These are phyloP conservation scores for Aureobasidium sp. DNA, from an alignment of 2,329 filamentous ascomycete species.

Conservation along the genomic window DNA sequence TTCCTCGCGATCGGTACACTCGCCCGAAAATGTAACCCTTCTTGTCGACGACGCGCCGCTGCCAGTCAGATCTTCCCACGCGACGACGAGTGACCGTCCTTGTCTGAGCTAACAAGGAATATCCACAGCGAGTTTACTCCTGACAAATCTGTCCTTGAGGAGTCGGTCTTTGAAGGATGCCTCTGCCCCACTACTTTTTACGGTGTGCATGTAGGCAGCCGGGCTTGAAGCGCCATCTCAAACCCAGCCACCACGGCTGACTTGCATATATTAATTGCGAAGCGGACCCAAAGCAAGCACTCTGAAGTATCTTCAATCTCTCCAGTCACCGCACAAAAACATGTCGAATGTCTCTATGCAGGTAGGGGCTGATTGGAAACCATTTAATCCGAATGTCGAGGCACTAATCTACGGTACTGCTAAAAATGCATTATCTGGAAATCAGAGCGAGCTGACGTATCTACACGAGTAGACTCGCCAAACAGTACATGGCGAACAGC, in stretches of 20 bases:
- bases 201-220: background rate
- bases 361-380: background rate
- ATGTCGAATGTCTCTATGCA: background rate
- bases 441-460: too few relatives aligned
- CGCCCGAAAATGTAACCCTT: too few relatives aligned
- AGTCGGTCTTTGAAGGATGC: background rate
- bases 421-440: too few relatives aligned
- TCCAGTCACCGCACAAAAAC: background rate
- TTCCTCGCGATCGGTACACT: too few relatives aligned
- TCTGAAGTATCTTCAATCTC: too few relatives aligned
- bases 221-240: background rate
- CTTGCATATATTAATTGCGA: slow-evolving; percentile 1
- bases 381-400: background rate
- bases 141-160: too few relatives aligned
- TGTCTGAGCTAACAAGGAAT: background rate
- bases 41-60: too few relatives aligned
- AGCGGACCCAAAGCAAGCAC: too few relatives aligned
- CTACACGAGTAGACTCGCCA: background rate
- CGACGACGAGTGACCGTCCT: background rate
- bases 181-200: background rate
- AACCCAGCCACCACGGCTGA: slow-evolving; percentile 6
- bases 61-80: background rate
- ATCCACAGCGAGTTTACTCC: too few relatives aligned
- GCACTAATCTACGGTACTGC: background rate
- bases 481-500: background rate